Conservation (phyloP, 371 early-diverging fungal genomes). For the Rhizopus stolonifer region DNA sequence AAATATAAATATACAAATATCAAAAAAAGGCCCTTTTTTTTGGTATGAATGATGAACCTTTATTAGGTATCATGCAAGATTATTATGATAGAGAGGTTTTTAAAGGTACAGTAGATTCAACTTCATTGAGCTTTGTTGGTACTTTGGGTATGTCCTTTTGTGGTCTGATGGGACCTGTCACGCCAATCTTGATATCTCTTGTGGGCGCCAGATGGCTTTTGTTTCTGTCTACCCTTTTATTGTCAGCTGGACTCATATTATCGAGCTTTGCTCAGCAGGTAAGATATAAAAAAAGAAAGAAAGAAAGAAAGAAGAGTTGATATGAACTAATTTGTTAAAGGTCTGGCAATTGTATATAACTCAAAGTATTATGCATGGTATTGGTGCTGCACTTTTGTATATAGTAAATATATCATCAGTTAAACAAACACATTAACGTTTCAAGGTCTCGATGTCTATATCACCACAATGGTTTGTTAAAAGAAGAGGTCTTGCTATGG, state of each 20-base stretch:
- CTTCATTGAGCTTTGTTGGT: slow-evolving; percentile 31
- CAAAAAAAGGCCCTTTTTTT: not conserved
- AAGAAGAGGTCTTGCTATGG: slow-evolving; percentile 72
- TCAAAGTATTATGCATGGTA: slow-evolving; percentile 32
- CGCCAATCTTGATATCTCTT: slow-evolving; percentile 25
- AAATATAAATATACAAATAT: not conserved
- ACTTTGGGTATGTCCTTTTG: slow-evolving; percentile 33
- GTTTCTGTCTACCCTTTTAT: slow-evolving; percentile 20
- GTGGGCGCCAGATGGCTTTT: slow-evolving; percentile 28
- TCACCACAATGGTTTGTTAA: slow-evolving; percentile 78
- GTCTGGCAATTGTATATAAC: slow-evolving; percentile 41
- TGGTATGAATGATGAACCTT: not conserved
- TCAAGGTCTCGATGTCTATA: slow-evolving; percentile 44
- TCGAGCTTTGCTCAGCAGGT: slow-evolving; percentile 29
- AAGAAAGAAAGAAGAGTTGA: not conserved
- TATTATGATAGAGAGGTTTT: slow-evolving; percentile 32
- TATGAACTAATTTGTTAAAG: not conserved
- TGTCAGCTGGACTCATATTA: slow-evolving; percentile 28
- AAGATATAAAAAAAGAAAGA: not conserved
- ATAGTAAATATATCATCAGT: slow-evolving; percentile 8
- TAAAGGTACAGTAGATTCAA: slow-evolving; percentile 20
- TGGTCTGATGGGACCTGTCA: slow-evolving; percentile 30
- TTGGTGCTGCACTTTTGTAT: slow-evolving; percentile 47
- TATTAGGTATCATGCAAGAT: slow-evolving; percentile 34
- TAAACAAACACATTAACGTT: not conserved